phyloP scores from a whole-genome alignment of 495 filamentous ascomycete genomes.

The Lepraria neglecta region DNA sequence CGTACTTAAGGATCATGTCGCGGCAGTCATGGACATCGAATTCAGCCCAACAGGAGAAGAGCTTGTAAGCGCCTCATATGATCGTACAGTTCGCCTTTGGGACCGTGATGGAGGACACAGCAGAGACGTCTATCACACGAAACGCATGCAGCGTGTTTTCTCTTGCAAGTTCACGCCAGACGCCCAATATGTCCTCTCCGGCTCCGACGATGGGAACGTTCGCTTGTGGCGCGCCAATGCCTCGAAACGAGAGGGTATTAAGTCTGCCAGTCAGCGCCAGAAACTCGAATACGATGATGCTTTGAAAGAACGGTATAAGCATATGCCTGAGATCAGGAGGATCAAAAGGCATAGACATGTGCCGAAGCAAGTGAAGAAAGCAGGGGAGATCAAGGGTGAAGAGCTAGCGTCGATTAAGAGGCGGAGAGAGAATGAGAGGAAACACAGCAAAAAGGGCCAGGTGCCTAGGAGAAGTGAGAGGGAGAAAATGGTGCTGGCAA shows the following conservation, averaged over 20 bases:
- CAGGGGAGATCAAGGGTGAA: slow-evolving; percentile 88
- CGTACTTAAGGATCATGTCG: slow-evolving; percentile 91
- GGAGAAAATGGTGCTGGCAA: slow-evolving; percentile 83
- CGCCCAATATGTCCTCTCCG: slow-evolving; percentile 76
- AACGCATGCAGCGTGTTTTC: slow-evolving; percentile 97
- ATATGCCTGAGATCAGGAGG: slow-evolving; percentile 92
- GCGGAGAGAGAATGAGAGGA: slow-evolving; percentile 88
- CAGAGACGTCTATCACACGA: slow-evolving; percentile 92
- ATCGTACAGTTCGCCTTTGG: slow-evolving; percentile 75
- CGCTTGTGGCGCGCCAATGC: slow-evolving; percentile 87
- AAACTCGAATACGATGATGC: slow-evolving; percentile 89
- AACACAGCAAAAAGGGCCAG: slow-evolving; percentile 71
- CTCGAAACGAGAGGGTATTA: slow-evolving; percentile 77
- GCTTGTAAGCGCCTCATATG: slow-evolving; percentile 85
- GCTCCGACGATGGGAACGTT: slow-evolving; percentile 89
- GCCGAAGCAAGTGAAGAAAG: slow-evolving; percentile 95
- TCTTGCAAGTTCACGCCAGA: slow-evolving; percentile 78
- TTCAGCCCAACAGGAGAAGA: slow-evolving; percentile 93
- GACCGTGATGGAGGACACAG: slow-evolving; percentile 73
- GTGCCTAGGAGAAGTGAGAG: slow-evolving; percentile 73
- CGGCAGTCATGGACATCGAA: slow-evolving; percentile 94
- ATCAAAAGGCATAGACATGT: slow-evolving; percentile 88
- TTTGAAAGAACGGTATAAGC: slow-evolving; percentile 73
- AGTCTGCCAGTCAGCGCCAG: slow-evolving; percentile 72
- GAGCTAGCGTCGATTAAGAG: slow-evolving; percentile 82